Evolutionary conservation across 2,329 filamentous ascomycete genomes (phyloP).

Genomic region (Clonostachys sp.): DNA sequence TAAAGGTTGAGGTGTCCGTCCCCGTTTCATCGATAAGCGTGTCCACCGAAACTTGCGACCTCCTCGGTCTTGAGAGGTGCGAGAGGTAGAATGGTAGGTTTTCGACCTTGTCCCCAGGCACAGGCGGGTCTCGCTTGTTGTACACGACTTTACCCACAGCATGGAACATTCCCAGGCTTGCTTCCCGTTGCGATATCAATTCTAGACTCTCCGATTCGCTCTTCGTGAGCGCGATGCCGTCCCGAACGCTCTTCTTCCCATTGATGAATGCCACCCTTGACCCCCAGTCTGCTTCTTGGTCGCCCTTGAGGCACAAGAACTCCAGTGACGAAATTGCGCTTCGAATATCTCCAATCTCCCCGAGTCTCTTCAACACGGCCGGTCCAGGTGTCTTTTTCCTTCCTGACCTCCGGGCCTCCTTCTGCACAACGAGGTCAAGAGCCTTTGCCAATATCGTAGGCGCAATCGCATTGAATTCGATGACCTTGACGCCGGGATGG

Average conservation of each 20-base stretch:
- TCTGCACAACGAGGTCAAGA: constrained; percentile 74
- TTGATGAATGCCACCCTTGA: constrained; percentile 69
- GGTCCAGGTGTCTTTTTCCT: constrained; percentile 73
- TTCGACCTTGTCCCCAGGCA: constrained; percentile 40
- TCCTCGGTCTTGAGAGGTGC: constrained; percentile 52
- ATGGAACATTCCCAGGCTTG: constrained; percentile 90
- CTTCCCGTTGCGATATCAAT: constrained; percentile 80
- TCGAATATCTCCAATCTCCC: constrained; percentile 85
- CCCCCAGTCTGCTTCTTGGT: constrained; percentile 70
- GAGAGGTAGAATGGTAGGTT: constrained; percentile 55
- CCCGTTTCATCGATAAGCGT: constrained; percentile 88
- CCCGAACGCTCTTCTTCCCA: constrained; percentile 55
- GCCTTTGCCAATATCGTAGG: constrained; percentile 82
- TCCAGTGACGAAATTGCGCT: constrained; percentile 90
- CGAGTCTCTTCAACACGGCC: constrained; percentile 70
- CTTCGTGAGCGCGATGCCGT: constrained; percentile 58
- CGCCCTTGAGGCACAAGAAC: constrained; percentile 83
- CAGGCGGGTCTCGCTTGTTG: constrained; percentile 74
- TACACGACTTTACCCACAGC: constrained; percentile 94
- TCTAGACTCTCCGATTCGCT: constrained; percentile 77
- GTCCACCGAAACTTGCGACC: constrained; percentile 65
- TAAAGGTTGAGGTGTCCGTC: constrained; percentile 85
- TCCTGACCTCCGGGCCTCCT: constrained; percentile 77
- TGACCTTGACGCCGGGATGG: constrained; percentile 71
- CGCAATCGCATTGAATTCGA: constrained; percentile 93